phyloP scores from a whole-genome alignment of 257 asterid species.

The Ilex aquifolium region DNA sequence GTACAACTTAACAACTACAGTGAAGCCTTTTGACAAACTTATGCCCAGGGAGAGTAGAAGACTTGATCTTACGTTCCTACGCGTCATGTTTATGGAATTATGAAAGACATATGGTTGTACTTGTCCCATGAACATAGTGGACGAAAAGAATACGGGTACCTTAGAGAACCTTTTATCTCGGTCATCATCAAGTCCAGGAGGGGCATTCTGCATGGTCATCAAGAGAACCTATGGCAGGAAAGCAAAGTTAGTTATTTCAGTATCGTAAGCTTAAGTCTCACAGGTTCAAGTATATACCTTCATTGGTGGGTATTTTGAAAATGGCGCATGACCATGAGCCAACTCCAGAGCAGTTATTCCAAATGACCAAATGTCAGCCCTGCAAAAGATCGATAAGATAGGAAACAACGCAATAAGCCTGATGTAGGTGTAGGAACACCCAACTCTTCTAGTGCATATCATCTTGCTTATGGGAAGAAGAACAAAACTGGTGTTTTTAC shows the following conservation, averaged over 20 bases:
- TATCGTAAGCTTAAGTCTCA: too few relatives aligned
- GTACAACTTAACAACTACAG: conserved; percentile 2
- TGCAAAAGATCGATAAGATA: conserved; percentile 19
- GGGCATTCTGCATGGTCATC: conserved; percentile 99
- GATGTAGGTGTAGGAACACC: too few relatives aligned
- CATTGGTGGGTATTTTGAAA: conserved; percentile 99
- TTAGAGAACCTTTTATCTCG: conserved; percentile 97
- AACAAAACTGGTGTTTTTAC: too few relatives aligned
- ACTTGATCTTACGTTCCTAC: too few relatives aligned
- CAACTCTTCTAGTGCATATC: too few relatives aligned
- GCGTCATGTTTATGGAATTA: too few relatives aligned
- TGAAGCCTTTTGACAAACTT: background rate
- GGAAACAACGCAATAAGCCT: too few relatives aligned
- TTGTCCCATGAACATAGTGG: conserved; percentile 6
- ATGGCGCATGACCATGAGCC: conserved; percentile 99
- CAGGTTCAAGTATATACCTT: conserved; percentile 42
- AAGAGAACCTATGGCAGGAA: conserved; percentile 64
- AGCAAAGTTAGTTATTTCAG: background rate
- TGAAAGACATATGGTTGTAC: too few relatives aligned
- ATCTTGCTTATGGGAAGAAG: too few relatives aligned
- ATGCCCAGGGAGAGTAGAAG: too few relatives aligned
- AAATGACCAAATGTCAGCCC: conserved; percentile 99
- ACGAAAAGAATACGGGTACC: conserved; percentile 36
- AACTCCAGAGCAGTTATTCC: conserved; percentile 98
- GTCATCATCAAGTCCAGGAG: conserved; percentile 99